phyloP scores from a whole-genome alignment of 2,329 filamentous ascomycete species.

The Botrytis fabae region DNA sequence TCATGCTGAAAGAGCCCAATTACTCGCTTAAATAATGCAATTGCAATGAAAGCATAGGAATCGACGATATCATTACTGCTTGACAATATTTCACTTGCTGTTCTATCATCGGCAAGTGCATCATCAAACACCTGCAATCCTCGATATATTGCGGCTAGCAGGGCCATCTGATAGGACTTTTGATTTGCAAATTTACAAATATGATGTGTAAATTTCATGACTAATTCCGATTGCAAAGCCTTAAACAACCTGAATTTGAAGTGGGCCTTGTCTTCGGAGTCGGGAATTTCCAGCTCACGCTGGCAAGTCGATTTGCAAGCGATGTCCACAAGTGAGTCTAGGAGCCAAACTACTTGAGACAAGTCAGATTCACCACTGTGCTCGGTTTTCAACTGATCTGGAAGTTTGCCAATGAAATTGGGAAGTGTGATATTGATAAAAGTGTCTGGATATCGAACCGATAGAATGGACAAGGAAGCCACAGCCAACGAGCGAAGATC shows the following conservation, averaged over 20 bases:
- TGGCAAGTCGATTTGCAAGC: conserved; percentile 30
- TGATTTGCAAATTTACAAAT: conserved; percentile 28
- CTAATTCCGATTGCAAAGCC: conserved; percentile 27
- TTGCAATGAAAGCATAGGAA: conserved; percentile 31
- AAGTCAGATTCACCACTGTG: conserved; percentile 22
- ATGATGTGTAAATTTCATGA: conserved; percentile 27
- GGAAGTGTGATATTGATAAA: conserved; percentile 34
- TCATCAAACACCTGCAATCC: conserved; percentile 34
- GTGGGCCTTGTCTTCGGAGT: conserved; percentile 14
- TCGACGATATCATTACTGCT: conserved; percentile 8
- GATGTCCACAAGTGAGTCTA: conserved; percentile 33
- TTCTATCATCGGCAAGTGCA: conserved; percentile 25
- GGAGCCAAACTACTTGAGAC: conserved; percentile 22
- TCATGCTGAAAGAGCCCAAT: conserved; percentile 23
- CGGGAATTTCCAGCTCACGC: conserved; percentile 15
- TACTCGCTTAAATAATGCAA: conserved; percentile 26
- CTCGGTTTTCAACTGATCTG: conserved; percentile 25
- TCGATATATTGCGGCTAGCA: conserved; percentile 34
- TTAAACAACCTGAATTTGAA: conserved; percentile 34
- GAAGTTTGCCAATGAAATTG: conserved; percentile 34
- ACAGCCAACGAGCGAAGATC: conserved; percentile 32
- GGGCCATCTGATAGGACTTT: conserved; percentile 29
- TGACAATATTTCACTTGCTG: neutral
- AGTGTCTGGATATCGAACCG: conserved; percentile 29
- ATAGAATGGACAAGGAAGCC: conserved; percentile 32